Evolutionary conservation across 2,329 filamentous ascomycete genomes (phyloP), one percentile per base, ranked within the genome.

Genomic region (Hirsutella rhossiliensis): DNA sequence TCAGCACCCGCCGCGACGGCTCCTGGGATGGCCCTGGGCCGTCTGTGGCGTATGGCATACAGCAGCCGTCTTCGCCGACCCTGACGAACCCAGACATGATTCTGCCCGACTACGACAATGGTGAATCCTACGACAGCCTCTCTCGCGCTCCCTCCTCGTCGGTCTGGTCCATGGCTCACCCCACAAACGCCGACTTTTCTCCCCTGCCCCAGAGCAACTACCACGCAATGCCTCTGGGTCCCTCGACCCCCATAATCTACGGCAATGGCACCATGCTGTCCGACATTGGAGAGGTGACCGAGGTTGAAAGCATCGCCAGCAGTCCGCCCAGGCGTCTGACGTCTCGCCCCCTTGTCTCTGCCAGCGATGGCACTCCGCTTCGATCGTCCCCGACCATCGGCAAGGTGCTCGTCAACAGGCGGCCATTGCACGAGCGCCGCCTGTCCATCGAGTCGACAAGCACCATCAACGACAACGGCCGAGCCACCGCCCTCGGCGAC

Each of bases 11-110:
- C 51, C 55, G 52, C 45, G 52, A 60, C 46, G 47, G 52, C 49
- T 52, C 55, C 45, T 58, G 59, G 43, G 54, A 58, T 45, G 54
- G 50, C 45, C 51, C 42, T 45, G 53, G 48, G 45, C 49, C 54
- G 40, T 49, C 51, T 31, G 48, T 60, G 49, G 58, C 62, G 31
- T 71, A 74, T 52, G 62, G 67, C 17, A 58, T 71, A 38, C 63
- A 71, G 46, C 80, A 71, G 46, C 80, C 84, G 50, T 79, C 78
- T 12, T 94, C 87, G 47, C 89, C 89, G 40, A 94, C 89, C 3
- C 69, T 96, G 56, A 94, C 87, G 45, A 94, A 95, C 62, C 87
- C 88, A 43, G 89, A 94, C 61, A 89, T 95, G 87, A 94, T 96
- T 55, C 69, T 96, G 43, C 89, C 89, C 48, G 80, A 84, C 59